A percentile compares a stretch with the other conserved stretches of the same genome.
Conservation (phyloP, 2,329 filamentous ascomycete species). For the Coniochaeta hoffmannii region DNA sequence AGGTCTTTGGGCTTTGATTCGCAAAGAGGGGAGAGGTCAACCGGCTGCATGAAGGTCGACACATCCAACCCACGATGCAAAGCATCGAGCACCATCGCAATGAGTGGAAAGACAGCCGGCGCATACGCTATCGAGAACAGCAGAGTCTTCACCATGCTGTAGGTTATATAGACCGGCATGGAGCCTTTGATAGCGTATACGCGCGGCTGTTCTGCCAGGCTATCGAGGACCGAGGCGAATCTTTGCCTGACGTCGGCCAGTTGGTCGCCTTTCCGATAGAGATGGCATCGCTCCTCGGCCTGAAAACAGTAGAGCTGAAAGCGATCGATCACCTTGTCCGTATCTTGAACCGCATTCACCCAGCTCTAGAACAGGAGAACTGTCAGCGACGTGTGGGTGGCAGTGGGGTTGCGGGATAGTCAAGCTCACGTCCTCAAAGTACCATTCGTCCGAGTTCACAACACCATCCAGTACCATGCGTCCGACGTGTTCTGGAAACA, state of each 20-base stretch:
- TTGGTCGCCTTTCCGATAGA: slow-evolving; percentile 28
- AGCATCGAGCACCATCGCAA: slow-evolving; percentile 1
- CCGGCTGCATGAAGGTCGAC: slow-evolving; percentile 1
- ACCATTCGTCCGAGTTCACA: slow-evolving; percentile 50
- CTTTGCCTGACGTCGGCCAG: slow-evolving; percentile 20
- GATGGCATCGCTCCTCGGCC: slow-evolving; percentile 29
- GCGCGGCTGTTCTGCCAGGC: slow-evolving; percentile 25
- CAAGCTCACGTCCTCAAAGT: slow-evolving; percentile 19
- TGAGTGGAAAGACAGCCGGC: slow-evolving; percentile 17
- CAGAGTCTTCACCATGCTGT: slow-evolving; percentile 26
- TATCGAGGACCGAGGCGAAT: slow-evolving; percentile 22
- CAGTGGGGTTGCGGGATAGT: background rate
- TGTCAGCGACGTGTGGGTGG: background rate
- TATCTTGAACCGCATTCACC: slow-evolving; percentile 31
- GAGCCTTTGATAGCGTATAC: slow-evolving; percentile 18
- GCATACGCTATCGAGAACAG: slow-evolving; percentile 27
- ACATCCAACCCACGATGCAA: slow-evolving; percentile 6
- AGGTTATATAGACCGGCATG: slow-evolving; percentile 28
- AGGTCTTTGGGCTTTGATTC: slow-evolving; percentile 1
- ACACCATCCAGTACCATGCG: slow-evolving; percentile 45
- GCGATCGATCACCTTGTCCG: slow-evolving; percentile 34
- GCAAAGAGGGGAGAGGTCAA: slow-evolving; percentile 10
- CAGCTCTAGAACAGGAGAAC: slow-evolving; percentile 13
- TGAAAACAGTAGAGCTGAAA: slow-evolving; percentile 41
- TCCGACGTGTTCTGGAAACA: slow-evolving; percentile 44